Evolutionary conservation across 441 rosid species (phyloP).

Genomic region (Eruca vesicaria): DNA sequence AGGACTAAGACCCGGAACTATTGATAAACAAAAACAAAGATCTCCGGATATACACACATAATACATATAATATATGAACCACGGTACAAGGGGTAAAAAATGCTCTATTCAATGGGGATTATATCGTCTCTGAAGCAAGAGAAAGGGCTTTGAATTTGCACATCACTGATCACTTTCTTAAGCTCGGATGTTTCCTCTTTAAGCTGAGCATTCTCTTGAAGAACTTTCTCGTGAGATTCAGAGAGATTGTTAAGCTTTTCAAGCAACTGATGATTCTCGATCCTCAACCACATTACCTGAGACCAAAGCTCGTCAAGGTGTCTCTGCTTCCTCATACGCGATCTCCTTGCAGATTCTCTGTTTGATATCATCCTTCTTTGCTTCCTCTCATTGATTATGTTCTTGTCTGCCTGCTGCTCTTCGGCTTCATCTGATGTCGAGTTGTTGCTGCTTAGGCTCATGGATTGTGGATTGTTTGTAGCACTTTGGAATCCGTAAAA

Average conservation of each 20-base stretch:
- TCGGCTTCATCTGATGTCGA: slow-evolving; percentile 88
- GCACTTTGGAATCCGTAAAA: slow-evolving; percentile 38
- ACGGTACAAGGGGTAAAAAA: neutral
- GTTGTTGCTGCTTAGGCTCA: slow-evolving; percentile 63
- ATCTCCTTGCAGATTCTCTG: slow-evolving; percentile 64
- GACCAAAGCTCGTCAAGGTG: slow-evolving; percentile 73
- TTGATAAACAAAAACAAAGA: neutral
- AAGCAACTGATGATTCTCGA: slow-evolving; percentile 62
- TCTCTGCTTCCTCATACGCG: slow-evolving; percentile 73
- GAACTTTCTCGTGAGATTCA: slow-evolving; percentile 50
- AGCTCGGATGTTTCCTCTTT: slow-evolving; percentile 69
- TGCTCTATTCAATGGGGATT: slow-evolving; percentile 28
- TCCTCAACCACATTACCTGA: slow-evolving; percentile 54
- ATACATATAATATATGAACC: neutral
- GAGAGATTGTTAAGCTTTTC: slow-evolving; percentile 66
- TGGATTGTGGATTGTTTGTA: slow-evolving; percentile 43
- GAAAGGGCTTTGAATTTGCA: slow-evolving; percentile 69
- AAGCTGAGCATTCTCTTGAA: slow-evolving; percentile 69
- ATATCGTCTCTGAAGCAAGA: slow-evolving; percentile 43
- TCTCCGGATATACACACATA: slow-evolving; percentile 6
- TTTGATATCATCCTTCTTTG: slow-evolving; percentile 71
- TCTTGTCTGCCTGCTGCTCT: slow-evolving; percentile 49
- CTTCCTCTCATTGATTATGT: slow-evolving; percentile 54
- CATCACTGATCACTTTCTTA: slow-evolving; percentile 56
- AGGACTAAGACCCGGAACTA: neutral